phyloP scores from a whole-genome alignment of 2,329 filamentous ascomycete genomes.

The Fusarium liriodendri region DNA sequence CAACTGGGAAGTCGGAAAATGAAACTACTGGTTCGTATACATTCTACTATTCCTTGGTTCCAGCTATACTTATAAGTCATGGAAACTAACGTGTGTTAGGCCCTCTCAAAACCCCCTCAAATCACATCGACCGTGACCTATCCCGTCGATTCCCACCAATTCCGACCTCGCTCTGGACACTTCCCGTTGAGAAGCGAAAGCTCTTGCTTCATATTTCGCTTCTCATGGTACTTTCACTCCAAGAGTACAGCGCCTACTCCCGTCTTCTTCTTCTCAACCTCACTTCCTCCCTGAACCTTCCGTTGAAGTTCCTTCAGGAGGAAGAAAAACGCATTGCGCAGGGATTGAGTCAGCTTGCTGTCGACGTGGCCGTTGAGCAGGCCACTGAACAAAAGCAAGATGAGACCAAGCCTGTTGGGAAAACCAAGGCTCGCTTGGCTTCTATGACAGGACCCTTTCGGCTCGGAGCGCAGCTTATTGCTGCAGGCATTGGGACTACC shows the following conservation, averaged over 20 bases:
- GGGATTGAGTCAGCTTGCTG: constrained; percentile 79
- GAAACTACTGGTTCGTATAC: neutral
- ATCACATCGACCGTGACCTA: constrained; percentile 60
- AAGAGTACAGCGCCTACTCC: constrained; percentile 81
- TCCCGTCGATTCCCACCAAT: constrained; percentile 67
- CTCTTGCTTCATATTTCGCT: constrained; percentile 79
- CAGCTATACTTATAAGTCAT: neutral
- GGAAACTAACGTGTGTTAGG: constrained; percentile 36
- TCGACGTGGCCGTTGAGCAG: constrained; percentile 52
- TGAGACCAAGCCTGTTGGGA: constrained; percentile 71
- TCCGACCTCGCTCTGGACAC: constrained; percentile 68
- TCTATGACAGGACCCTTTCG: constrained; percentile 61
- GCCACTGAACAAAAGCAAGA: constrained; percentile 57
- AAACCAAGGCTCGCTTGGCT: constrained; percentile 75
- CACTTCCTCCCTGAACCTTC: constrained; percentile 77
- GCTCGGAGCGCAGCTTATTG: constrained; percentile 80
- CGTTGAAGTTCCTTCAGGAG: constrained; percentile 71
- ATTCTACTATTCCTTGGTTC: neutral
- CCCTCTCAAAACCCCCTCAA: constrained; percentile 54
- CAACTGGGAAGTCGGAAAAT: constrained; percentile 49
- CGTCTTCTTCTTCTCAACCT: constrained; percentile 77
- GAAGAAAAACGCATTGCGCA: constrained; percentile 82
- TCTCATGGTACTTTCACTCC: constrained; percentile 78
- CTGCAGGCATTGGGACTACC: constrained; percentile 81
- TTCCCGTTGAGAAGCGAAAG: constrained; percentile 70